Evolutionary conservation across 768 basidiomycete species (phyloP).

Genomic region (Agrocybe praecox): DNA sequence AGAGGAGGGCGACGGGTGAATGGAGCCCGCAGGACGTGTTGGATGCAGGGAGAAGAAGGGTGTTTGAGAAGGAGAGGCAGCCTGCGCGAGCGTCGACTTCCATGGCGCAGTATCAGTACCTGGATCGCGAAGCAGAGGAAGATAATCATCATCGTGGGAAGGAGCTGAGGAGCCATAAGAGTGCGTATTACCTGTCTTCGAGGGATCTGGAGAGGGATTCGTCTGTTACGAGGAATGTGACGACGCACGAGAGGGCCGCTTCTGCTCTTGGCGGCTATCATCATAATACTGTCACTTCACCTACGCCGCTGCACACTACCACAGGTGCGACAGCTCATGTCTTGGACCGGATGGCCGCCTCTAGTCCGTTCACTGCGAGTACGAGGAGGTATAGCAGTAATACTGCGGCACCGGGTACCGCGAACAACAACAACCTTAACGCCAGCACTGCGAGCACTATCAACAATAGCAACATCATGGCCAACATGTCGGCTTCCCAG

Average conservation of each 20-base stretch:
- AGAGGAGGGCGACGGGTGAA: constrained; percentile 27
- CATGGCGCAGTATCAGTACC: constrained; percentile 51
- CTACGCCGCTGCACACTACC: constrained; percentile 13
- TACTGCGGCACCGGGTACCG: not conserved
- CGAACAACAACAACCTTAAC: not conserved
- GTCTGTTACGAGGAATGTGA: not conserved
- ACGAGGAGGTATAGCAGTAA: constrained; percentile 14
- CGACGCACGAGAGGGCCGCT: constrained; percentile 14
- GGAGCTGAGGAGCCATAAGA: constrained; percentile 41
- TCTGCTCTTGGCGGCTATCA: constrained; percentile 25
- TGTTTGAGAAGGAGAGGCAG: constrained; percentile 18
- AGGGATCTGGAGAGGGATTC: constrained; percentile 1
- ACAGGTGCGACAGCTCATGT: constrained; percentile 13
- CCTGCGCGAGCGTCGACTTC: constrained; percentile 52
- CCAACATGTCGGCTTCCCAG: constrained; percentile 19
- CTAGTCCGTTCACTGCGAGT: constrained; percentile 22
- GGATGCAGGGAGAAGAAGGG: constrained; percentile 23
- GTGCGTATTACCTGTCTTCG: constrained; percentile 34
- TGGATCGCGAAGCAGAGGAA: constrained; percentile 18
- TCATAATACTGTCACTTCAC: constrained; percentile 5
- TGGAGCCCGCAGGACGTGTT: constrained; percentile 38
- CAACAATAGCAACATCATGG: constrained; percentile 11
- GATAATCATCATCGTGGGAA: constrained; percentile 6
- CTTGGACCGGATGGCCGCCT: constrained; percentile 18
- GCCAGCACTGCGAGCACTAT: not conserved